Base-by-base conservation (phyloP, 495 filamentous ascomycete genomes). In the Pyrenula aspistea region DNA sequence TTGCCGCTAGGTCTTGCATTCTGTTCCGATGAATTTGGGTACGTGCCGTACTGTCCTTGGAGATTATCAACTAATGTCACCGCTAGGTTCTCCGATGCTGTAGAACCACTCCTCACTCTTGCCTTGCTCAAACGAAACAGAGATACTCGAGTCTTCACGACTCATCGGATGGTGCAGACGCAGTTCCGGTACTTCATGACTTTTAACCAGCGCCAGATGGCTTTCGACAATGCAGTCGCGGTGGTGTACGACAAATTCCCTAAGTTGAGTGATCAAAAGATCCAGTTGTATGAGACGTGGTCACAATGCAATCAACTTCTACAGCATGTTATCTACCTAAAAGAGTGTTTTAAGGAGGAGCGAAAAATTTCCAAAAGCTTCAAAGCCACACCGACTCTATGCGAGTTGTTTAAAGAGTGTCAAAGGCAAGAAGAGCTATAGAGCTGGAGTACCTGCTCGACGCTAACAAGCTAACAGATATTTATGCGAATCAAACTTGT, bases 121-220 rank as follows among this genome's bases (percentile, higher is more conserved):
- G 36, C 10, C 54, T 58, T 21, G 24, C 53, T 25, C 20, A 58
- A 24, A 25, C 56, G 11, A 20, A 62, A 59, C 19, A 42, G 53
- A 53, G 60, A 60, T 36, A 31, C 24, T 8, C 53, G 47, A 10
- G 24, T 42, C 0, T 48, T 22, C 42, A 56, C 60, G 1, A 56
- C 59, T 23, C 60, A 62, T 60, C 54, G 60, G 2, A 55, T 62
- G 2, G 60, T 62, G 8, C 60, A 62, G 53, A 55, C 55, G 51
- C 53, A 53, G 2, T 47, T 51, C 20, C 59, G 55, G n/a, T 62
- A 56, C 49, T n/a, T n/a, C 50, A 36, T 21, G 21, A 53, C 49
- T 22, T n/a, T 3, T n/a, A 31, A 60, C 15, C 49, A 60, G 15
- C 57, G 55, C 19, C 60, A 62, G 47, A 49, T 56, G 2, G 51